Percentiles rank a stretch among this genome's conserved stretches.
These are phyloP conservation scores for Colletotrichum noveboracense DNA, from an alignment of 2,329 filamentous ascomycete genomes.

Conservation along the genomic window DNA sequence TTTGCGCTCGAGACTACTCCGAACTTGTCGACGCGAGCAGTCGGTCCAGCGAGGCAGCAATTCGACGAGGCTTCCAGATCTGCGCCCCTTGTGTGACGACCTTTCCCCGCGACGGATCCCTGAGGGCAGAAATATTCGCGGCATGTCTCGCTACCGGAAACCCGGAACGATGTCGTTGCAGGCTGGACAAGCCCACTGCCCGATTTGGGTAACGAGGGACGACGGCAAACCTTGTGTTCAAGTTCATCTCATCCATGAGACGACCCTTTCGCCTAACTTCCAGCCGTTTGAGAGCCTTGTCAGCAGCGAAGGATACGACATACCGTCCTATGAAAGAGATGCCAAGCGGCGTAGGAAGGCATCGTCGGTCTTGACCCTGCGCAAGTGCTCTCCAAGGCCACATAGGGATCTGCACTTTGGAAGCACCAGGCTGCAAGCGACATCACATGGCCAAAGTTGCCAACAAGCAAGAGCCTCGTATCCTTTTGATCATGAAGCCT, in stretches of 20 bases:
- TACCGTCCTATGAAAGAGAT: neutral
- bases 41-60: neutral
- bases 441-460: neutral
- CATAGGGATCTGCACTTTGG: neutral
- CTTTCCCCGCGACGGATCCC: neutral
- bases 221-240: neutral
- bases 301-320: neutral
- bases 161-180: too few species aligned
- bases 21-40: neutral
- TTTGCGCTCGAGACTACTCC: too few species aligned
- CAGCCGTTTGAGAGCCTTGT: neutral
- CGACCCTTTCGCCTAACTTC: neutral
- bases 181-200: neutral
- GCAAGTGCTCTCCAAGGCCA: neutral
- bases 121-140: neutral
- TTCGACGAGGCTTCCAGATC: neutral
- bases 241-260: constrained; percentile 1
- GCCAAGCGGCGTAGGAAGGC: neutral
- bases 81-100: neutral
- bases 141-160: neutral
- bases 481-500: rapidly evolving
- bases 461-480: rapidly evolving
- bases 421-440: neutral
- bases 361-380: neutral
- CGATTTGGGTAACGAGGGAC: neutral